phyloP scores from a whole-genome alignment of 495 filamentous ascomycete species.

The Talaromyces wortmannii region DNA sequence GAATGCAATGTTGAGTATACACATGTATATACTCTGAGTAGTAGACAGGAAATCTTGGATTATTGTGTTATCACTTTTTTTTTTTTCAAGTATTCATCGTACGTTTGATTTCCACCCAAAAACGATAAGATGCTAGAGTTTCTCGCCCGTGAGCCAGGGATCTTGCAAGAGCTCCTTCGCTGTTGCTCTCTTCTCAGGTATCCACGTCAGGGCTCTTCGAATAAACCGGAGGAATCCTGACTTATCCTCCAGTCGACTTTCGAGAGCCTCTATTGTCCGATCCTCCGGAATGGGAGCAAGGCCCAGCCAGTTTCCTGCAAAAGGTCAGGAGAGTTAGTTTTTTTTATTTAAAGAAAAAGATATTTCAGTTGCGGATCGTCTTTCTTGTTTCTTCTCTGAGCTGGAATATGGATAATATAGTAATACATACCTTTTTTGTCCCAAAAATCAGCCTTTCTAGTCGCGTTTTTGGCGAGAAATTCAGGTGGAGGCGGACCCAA shows the following conservation, averaged over 20 bases:
- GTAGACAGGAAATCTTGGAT: too few species aligned
- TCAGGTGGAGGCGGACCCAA: slow-evolving; percentile 19
- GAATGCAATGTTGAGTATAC: too few species aligned
- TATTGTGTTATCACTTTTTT: too few species aligned
- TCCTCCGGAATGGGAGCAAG: slow-evolving; percentile 17
- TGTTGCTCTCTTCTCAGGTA: slow-evolving; percentile 26
- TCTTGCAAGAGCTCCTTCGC: slow-evolving; percentile 30
- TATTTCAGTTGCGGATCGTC: too few species aligned
- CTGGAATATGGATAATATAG: too few species aligned
- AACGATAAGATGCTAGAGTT: slow-evolving; percentile 4
- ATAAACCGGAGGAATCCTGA: slow-evolving; percentile 25
- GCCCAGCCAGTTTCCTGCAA: slow-evolving; percentile 15
- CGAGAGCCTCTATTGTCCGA: slow-evolving; percentile 14
- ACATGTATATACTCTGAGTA: too few species aligned
- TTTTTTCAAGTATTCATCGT: too few species aligned
- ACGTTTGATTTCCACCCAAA: too few species aligned
- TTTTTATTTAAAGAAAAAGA: too few species aligned
- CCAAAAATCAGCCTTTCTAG: slow-evolving; percentile 19
- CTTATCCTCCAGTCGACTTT: slow-evolving; percentile 19
- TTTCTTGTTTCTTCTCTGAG: too few species aligned
- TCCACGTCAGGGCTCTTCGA: slow-evolving; percentile 25
- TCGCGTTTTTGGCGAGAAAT: slow-evolving; percentile 14
- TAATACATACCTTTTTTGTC: slow-evolving; percentile 15
- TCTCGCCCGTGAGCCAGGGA: slow-evolving; percentile 18
- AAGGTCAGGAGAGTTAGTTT: too few species aligned